Evolutionary conservation across 2,329 filamentous ascomycete species (phyloP), one percentile per base, ranked within the genome.

Genomic region (Tolypocladium amazonense): DNA sequence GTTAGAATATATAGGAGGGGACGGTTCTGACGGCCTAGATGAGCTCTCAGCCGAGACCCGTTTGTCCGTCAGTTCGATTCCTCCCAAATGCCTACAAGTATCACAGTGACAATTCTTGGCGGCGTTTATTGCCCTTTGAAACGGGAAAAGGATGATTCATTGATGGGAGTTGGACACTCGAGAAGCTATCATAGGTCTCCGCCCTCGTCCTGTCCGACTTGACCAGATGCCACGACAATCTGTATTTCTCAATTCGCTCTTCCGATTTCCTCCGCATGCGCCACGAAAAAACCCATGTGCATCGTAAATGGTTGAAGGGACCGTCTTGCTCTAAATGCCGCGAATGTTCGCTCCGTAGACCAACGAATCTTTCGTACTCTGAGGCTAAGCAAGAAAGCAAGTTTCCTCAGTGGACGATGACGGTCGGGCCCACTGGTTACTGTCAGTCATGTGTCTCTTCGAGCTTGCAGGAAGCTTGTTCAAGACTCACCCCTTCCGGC

Each of bases 401-500:
- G 25, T 20, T 3, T 52, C 47, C 20, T 53, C 27, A 30, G 8
- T 33, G 0, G 20, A 53, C 23, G 30, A 53, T 35, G 50, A 35
- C 20, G 50, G 50, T 53, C 9, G 50, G 30, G 7, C 9, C 8
- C 27, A 53, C 50, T 53, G 30, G 50, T 53, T 18, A 11, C 7
- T 15, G 38, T 43, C 39, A 56, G 37, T n/a, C 25, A 45, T 45
- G 25, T 6, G 12, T 33, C 47, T 5, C 15, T 4, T 3, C 14
- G 15, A 30, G 47, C 14, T 4, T 35, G 3, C 25, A n/a, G 55
- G 25, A 12, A 41, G 25, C 8, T 18, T 30, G n/a, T 15, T 43
- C 23, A 41, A n/a, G 41, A 59, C 57, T 54, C 35, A 57, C 60
- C 56, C 30, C n/a, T 15, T 14, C 37, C 35, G n/a, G 58, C 60